phyloP scores from a whole-genome alignment of 2,329 filamentous ascomycete genomes.

The Sphaerulina populicola region DNA sequence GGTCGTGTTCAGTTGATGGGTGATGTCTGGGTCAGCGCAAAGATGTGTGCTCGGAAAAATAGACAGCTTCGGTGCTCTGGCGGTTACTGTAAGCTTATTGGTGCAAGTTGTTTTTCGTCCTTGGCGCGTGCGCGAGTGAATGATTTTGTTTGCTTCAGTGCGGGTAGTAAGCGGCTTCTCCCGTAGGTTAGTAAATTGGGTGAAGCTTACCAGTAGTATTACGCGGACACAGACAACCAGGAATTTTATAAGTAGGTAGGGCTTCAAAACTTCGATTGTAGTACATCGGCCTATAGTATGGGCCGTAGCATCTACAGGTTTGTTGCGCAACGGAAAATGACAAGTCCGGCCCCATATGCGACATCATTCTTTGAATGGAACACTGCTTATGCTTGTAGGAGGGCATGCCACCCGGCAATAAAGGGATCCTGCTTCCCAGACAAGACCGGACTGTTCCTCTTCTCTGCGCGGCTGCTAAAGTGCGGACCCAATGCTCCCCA shows the following conservation, averaged over 20 bases:
- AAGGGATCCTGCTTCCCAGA: not conserved
- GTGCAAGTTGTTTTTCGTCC: not conserved
- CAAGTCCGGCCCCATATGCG: not conserved
- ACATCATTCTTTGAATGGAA: not conserved
- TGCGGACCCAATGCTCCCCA: not conserved
- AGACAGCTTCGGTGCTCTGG: no score
- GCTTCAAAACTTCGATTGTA: not conserved
- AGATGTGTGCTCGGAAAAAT: no score
- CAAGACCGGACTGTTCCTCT: not conserved
- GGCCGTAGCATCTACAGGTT: conserved; percentile 4
- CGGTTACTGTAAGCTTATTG: not conserved
- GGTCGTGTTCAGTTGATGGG: no score
- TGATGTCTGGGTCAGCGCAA: no score
- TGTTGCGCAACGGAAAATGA: conserved; percentile 2
- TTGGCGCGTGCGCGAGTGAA: no score
- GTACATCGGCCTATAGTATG: not conserved
- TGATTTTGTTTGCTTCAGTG: not conserved
- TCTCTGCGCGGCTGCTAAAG: not conserved
- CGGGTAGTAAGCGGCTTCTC: not conserved
- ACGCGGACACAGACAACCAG: not conserved
- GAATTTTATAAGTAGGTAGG: not conserved
- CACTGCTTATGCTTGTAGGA: not conserved
- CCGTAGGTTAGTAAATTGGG: not conserved
- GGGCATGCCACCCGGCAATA: not conserved
- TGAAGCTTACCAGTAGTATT: not conserved